A percentile compares a stretch with the other conserved stretches of the same genome.
Evolutionary conservation across 306 rosid genomes (phyloP).

Genomic region (Macrotyloma uniflorum): DNA sequence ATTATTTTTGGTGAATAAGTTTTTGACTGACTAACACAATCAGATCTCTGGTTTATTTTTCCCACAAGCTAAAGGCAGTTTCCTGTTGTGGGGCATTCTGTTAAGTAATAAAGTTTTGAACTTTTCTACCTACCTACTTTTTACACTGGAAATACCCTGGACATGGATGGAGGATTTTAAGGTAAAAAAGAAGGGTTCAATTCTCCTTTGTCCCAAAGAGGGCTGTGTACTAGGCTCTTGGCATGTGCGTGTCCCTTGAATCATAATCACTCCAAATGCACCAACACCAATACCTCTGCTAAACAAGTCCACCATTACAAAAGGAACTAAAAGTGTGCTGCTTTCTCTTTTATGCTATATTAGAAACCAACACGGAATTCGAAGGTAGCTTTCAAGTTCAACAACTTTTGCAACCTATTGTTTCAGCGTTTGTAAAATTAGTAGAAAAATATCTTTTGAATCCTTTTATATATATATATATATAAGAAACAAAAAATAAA

Average conservation of each 20-base stretch:
- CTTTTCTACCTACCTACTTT: conserved; percentile 17
- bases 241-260: conserved; percentile 7
- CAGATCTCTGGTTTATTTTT: no score
- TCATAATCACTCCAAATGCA: neutral
- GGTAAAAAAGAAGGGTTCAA: neutral
- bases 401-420: neutral
- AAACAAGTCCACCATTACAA: conserved; percentile 1
- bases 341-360: neutral
- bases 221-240: conserved; percentile 10
- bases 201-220: neutral
- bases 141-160: conserved; percentile 8
- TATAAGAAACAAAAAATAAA: no score
- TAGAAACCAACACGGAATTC: neutral
- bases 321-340: neutral
- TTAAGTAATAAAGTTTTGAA: neutral
- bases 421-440: neutral
- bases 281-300: neutral
- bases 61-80: neutral
- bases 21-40: no score
- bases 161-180: conserved; percentile 33
- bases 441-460: no score
- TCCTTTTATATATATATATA: no score
- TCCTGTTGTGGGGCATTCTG: conserved; percentile 21
- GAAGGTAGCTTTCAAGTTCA: neutral
- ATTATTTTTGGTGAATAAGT: no score